A percentile compares a stretch with the other conserved stretches of the same genome.
Evolutionary conservation across 192 early-diverging fungal species (phyloP).

Genomic region (Gaertneriomyces sp.): DNA sequence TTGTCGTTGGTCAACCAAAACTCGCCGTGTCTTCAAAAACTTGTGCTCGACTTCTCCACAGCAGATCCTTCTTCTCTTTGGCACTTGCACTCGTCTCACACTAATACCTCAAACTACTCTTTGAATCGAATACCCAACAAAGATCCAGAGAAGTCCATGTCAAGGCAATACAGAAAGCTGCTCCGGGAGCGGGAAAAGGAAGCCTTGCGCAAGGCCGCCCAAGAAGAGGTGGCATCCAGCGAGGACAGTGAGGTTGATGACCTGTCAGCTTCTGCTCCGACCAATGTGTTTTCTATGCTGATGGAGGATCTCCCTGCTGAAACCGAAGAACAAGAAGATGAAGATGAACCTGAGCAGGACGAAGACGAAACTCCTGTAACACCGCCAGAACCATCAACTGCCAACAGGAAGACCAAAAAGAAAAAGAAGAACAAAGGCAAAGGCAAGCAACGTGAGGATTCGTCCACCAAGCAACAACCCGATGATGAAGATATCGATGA

Average conservation of each 20-base stretch:
- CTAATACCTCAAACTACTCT: too few relatives aligned
- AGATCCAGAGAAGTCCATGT: conserved; percentile 1
- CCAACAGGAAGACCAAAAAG: conserved; percentile 29
- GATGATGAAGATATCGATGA: conserved; percentile 30
- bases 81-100: too few relatives aligned
- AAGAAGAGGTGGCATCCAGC: not conserved
- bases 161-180: conserved; percentile 20
- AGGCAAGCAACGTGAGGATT: conserved; percentile 6
- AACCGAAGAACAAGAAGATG: conserved; percentile 10
- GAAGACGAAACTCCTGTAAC: not conserved
- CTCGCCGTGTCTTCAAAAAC: too few relatives aligned
- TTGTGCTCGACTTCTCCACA: too few relatives aligned
- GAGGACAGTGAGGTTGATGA: conserved; percentile 1
- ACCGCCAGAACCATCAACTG: not conserved
- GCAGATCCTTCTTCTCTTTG: too few relatives aligned
- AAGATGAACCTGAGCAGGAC: not conserved
- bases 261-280: not conserved
- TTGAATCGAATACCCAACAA: not conserved
- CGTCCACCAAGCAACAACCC: conserved; percentile 5
- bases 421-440: conserved; percentile 52
- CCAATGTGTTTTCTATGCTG: conserved; percentile 12
- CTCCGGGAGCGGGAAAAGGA: conserved; percentile 11
- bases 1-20: too few relatives aligned
- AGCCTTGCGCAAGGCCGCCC: not conserved
- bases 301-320: conserved; percentile 3